Base-by-base conservation (phyloP, 768 basidiomycete species). In the Phanerodontia chrysosporium region DNA sequence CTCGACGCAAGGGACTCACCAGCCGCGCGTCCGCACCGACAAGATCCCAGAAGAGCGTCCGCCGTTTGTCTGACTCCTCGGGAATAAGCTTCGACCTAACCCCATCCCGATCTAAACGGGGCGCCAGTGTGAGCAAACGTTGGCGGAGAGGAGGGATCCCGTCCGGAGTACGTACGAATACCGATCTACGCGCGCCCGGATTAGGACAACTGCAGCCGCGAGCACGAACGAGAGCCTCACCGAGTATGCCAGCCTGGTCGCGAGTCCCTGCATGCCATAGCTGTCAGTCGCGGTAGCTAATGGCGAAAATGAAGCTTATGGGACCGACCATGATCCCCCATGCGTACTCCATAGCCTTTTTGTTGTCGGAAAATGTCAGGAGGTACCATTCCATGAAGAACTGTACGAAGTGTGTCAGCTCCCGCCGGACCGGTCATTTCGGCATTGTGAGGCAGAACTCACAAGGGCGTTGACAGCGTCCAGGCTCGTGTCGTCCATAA, bases 381-480 rank as follows among this genome's bases (percentile, higher is more conserved):
- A 88, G 82, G 66, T 86, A 89, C 83, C 86, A 87, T 36, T 85
- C 80, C 86, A 87, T 88, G 67, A 85, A 86, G 64, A 87, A 87
- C 65, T 87, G 73, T 28, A 52, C 24, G 21, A n/a, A 55, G 21
- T 27, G 30, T 36, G 32, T 36, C 45, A 27, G 25, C 49, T 52
- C 39, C 25, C 30, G 4, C 55, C 49, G 57, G 36, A n/a, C 42
- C 29, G 44, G 51, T 35, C 30, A 49, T 39, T 5, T 59, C 45
- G 52, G 51, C 46, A 54, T 25, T 36, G 30, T 18, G 22, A 42
- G 44, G 39, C 27, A 25, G 32, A 46, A 64, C 78, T 62, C 70
- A 87, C 86, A 65, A 89, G 72, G 2, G 85, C 80, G 68, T 87
- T 85, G 32, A 89, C 78, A 48, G 85, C 82, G 66, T 89, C 87